phyloP scores from a whole-genome alignment of 148 eudicot genomes.

The Rhododendron williamsianum region DNA sequence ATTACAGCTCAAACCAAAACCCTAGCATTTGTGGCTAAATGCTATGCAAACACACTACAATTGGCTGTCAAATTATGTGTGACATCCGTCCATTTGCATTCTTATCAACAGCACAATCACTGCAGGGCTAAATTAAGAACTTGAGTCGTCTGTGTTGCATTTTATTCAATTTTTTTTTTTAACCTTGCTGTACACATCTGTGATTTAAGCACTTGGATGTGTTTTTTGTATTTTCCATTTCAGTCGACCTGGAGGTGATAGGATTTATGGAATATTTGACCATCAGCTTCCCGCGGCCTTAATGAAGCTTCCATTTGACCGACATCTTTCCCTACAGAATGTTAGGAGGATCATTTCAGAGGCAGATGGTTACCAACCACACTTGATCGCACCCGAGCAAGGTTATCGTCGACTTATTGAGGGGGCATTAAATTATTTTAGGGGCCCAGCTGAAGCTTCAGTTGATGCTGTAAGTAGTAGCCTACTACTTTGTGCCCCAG shows the following conservation, averaged over 20 bases:
- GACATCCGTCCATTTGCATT: neutral
- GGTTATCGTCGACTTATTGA: conserved; percentile 72
- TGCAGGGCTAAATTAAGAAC: neutral
- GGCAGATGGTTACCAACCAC: conserved; percentile 79
- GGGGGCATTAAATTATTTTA: conserved; percentile 50
- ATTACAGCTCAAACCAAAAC: no score
- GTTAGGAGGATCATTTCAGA: conserved; percentile 57
- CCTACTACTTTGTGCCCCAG: neutral
- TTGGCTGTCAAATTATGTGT: conserved; percentile 2
- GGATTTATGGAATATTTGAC: conserved; percentile 70
- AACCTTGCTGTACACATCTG: neutral
- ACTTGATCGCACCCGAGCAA: conserved; percentile 73
- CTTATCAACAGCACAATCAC: neutral
- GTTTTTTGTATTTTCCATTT: conserved; percentile 15
- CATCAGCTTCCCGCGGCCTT: conserved; percentile 75
- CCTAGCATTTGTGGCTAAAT: neutral
- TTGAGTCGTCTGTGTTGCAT: neutral
- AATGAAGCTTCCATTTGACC: conserved; percentile 65
- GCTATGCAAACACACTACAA: neutral
- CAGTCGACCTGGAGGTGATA: conserved; percentile 75
- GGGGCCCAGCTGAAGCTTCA: conserved; percentile 73
- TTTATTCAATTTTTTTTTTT: neutral
- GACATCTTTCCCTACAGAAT: conserved; percentile 56
- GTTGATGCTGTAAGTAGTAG: conserved; percentile 59
- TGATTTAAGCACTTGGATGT: neutral